phyloP scores from a whole-genome alignment of 805 yeast species.

The Barnettozyma salicaria region DNA sequence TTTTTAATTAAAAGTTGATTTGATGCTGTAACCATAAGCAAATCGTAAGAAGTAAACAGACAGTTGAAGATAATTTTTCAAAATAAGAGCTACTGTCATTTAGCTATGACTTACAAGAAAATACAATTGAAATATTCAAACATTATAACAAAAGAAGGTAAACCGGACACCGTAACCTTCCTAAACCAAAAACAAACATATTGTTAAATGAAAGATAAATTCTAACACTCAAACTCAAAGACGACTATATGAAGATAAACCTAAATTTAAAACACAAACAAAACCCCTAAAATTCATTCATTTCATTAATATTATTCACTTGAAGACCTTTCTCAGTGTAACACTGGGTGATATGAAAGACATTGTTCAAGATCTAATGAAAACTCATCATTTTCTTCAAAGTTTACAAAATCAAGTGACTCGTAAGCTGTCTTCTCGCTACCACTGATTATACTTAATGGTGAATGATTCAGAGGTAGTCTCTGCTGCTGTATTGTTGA shows the following conservation, averaged over 20 bases:
- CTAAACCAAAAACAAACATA: not conserved
- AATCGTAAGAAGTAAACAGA: too few relatives aligned
- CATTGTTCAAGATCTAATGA: conserved; percentile 26
- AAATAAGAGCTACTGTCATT: too few relatives aligned
- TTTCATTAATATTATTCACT: not conserved
- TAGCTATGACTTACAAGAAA: too few relatives aligned
- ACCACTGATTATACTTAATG: conserved; percentile 3
- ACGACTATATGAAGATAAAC: too few relatives aligned
- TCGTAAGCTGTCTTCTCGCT: conserved; percentile 2
- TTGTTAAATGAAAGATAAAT: not conserved
- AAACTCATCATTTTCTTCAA: conserved; percentile 25
- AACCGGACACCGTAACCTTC: too few relatives aligned
- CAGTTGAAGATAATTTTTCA: too few relatives aligned
- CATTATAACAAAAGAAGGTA: too few relatives aligned
- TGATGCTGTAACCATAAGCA: too few relatives aligned
- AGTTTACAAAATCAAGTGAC: conserved; percentile 10
- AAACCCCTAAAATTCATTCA: not conserved
- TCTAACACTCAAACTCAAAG: too few relatives aligned
- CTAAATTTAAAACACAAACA: too few relatives aligned
- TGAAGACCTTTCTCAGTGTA: not conserved
- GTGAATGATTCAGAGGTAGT: conserved; percentile 2
- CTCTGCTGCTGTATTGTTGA: not conserved
- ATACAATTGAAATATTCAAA: too few relatives aligned
- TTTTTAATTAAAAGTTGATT: too few relatives aligned
- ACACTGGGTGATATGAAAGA: conserved; percentile 9